These are phyloP conservation scores for Ilex asprella DNA, from an alignment of 257 asterid species.

Conservation along the genomic window DNA sequence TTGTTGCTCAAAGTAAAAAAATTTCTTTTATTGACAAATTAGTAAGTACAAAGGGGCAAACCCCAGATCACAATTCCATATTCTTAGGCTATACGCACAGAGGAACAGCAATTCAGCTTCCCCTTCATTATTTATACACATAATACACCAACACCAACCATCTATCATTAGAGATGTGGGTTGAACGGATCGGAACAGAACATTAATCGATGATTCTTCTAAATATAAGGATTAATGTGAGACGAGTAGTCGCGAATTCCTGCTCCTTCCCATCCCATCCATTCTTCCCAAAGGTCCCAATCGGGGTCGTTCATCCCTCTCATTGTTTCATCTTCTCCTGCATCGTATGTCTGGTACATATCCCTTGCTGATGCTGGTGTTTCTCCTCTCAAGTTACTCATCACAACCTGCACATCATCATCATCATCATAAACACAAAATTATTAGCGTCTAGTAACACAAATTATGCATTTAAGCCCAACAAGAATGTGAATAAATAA, in stretches of 20 bases:
- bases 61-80: too few relatives aligned
- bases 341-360: slow-evolving; percentile 9
- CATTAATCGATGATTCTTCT: slow-evolving; percentile 5
- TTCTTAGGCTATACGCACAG: slow-evolving; percentile 15
- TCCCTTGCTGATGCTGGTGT: slow-evolving; percentile 18
- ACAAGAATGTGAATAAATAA: too few relatives aligned
- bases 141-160: slow-evolving; percentile 31
- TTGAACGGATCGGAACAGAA: neutral
- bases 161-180: slow-evolving; percentile 31
- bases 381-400: slow-evolving; percentile 56
- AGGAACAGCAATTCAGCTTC: neutral
- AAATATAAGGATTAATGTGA: slow-evolving; percentile 77
- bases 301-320: slow-evolving; percentile 57
- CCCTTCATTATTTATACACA: slow-evolving; percentile 9
- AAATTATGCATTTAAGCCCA: too few relatives aligned
- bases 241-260: slow-evolving; percentile 80
- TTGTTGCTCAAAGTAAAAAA: too few relatives aligned
- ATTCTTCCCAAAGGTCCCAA: slow-evolving; percentile 86
- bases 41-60: too few relatives aligned
- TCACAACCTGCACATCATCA: slow-evolving; percentile 49
- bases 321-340: slow-evolving; percentile 29
- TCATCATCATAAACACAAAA: neutral
- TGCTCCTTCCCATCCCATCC: slow-evolving; percentile 99
- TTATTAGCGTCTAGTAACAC: too few relatives aligned
- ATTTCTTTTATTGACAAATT: too few relatives aligned